These are phyloP conservation scores for Penicillium manginii DNA, from an alignment of 495 filamentous ascomycete genomes.

Conservation along the genomic window DNA sequence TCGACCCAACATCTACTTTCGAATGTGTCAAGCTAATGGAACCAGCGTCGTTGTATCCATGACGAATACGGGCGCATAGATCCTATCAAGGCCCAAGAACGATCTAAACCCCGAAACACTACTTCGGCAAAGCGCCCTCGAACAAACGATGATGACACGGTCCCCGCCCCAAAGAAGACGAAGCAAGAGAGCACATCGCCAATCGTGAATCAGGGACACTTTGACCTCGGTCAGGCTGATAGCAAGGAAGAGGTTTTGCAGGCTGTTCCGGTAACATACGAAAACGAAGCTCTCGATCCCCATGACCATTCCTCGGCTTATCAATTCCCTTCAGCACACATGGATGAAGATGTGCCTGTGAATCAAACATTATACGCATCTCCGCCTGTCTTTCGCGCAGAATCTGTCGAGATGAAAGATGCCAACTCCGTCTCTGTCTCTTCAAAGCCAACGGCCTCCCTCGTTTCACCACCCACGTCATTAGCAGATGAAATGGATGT, in stretches of 20 bases:
- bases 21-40: constrained; percentile 2
- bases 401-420: constrained; percentile 39
- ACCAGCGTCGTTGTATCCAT: constrained; percentile 71
- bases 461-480: constrained; percentile 58
- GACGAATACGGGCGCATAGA: constrained; percentile 67
- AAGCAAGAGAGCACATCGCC: constrained; percentile 49
- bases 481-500: constrained; percentile 52
- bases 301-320: constrained; percentile 5
- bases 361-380: constrained; percentile 42
- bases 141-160: constrained; percentile 40
- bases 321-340: constrained; percentile 11
- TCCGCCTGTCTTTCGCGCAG: constrained; percentile 41
- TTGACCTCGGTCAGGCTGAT: constrained; percentile 17
- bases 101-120: constrained; percentile 59
- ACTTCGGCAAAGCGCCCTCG: constrained; percentile 52
- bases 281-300: constrained; percentile 12
- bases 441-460: constrained; percentile 43
- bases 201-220: constrained; percentile 27
- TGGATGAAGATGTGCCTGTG: constrained; percentile 23
- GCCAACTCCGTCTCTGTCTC: constrained; percentile 33
- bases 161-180: constrained; percentile 35
- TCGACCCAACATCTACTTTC: neutral
- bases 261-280: constrained; percentile 15
- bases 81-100: constrained; percentile 62
- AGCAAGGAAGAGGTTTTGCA: constrained; percentile 14